phyloP scores from a whole-genome alignment of 495 filamentous ascomycete genomes.

The Massariosphaeria phaeospora region DNA sequence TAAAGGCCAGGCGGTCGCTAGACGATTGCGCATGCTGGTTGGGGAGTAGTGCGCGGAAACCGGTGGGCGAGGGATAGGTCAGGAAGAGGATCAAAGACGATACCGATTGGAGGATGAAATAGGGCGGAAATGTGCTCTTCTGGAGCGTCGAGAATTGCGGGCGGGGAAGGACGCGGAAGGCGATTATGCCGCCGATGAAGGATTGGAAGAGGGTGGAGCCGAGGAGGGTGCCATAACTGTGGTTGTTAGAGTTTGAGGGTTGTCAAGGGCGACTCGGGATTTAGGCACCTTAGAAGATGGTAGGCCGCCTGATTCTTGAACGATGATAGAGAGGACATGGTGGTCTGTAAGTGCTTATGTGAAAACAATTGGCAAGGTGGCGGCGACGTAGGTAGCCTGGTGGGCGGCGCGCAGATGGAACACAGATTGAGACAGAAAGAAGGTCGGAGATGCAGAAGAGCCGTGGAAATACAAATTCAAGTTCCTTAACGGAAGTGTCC shows the following conservation, averaged over 20 bases:
- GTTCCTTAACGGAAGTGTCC: too few relatives aligned
- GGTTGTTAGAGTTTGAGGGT: slow-evolving; percentile 1
- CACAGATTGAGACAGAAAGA: too few relatives aligned
- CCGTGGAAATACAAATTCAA: too few relatives aligned
- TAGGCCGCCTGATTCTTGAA: slow-evolving; percentile 63
- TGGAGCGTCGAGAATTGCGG: slow-evolving; percentile 78
- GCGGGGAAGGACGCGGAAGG: slow-evolving; percentile 68
- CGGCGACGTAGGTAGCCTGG: too few relatives aligned
- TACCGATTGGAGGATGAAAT: slow-evolving; percentile 75
- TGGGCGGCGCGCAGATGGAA: too few relatives aligned
- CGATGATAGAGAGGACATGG: slow-evolving; percentile 46
- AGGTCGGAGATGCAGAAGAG: too few relatives aligned
- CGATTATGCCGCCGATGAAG: slow-evolving; percentile 71
- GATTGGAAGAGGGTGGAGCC: slow-evolving; percentile 48
- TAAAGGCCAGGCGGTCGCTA: not conserved
- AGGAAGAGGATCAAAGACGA: slow-evolving; percentile 69
- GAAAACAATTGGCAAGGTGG: too few relatives aligned
- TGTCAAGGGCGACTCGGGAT: too few relatives aligned
- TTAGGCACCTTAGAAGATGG: slow-evolving; percentile 73
- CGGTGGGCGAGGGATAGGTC: slow-evolving; percentile 60
- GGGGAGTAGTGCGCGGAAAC: slow-evolving; percentile 13
- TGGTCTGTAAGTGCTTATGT: too few relatives aligned
- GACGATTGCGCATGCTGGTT: not conserved
- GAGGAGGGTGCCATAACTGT: slow-evolving; percentile 36
- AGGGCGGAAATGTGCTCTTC: slow-evolving; percentile 72